phyloP scores from a whole-genome alignment of 495 filamentous ascomycete genomes.

The Podospora sp. region DNA sequence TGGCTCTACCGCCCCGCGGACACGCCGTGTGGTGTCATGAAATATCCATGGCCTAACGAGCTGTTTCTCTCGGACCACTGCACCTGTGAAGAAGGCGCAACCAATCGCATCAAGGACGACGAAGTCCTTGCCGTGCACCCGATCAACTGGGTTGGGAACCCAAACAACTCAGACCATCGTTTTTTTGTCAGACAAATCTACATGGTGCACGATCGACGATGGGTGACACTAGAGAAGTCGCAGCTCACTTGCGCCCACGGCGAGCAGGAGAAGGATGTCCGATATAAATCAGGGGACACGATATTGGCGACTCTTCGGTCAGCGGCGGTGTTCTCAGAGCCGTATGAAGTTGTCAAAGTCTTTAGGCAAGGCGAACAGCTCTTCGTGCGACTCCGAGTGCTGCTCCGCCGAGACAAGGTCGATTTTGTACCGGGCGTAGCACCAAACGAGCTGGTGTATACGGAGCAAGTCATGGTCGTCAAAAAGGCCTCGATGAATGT shows the following conservation, averaged over 20 bases:
- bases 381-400: slow-evolving; percentile 46
- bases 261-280: slow-evolving; percentile 12
- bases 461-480: slow-evolving; percentile 47
- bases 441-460: slow-evolving; percentile 71
- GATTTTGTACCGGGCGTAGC: slow-evolving; percentile 39
- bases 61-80: slow-evolving; percentile 78
- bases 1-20: slow-evolving; percentile 74
- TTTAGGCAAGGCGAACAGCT: slow-evolving; percentile 35
- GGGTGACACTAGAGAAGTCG: slow-evolving; percentile 54
- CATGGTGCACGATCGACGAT: slow-evolving; percentile 49
- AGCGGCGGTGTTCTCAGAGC: slow-evolving; percentile 47
- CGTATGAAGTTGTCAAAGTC: slow-evolving; percentile 54
- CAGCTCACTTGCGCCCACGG: slow-evolving; percentile 45
- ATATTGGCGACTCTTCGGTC: slow-evolving; percentile 47
- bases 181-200: slow-evolving; percentile 72
- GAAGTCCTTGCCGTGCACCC: slow-evolving; percentile 57
- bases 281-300: slow-evolving; percentile 56
- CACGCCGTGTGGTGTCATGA: slow-evolving; percentile 63
- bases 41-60: slow-evolving; percentile 70
- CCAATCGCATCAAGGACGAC: slow-evolving; percentile 45
- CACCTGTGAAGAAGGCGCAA: slow-evolving; percentile 55
- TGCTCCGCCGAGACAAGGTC: slow-evolving; percentile 49
- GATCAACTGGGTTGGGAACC: slow-evolving; percentile 58
- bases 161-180: slow-evolving; percentile 44
- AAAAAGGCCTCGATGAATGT: slow-evolving; percentile 49